Conservation (phyloP, 2,329 filamentous ascomycete genomes). For the Thielaviopsis musarum region DNA sequence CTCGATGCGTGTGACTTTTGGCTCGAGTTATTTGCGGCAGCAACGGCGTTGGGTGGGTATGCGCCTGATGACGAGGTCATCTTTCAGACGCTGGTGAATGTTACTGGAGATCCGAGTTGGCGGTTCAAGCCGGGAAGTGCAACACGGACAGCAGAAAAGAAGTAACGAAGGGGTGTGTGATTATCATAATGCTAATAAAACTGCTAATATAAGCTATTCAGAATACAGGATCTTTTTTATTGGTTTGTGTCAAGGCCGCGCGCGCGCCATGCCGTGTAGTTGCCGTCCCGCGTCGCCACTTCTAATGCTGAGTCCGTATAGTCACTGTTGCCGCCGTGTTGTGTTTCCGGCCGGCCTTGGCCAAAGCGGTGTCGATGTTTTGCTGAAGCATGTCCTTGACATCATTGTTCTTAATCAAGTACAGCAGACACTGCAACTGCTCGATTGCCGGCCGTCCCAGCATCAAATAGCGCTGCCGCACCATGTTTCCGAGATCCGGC, state of each 20-base stretch:
- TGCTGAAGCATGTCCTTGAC: neutral
- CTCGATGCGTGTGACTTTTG: slow-evolving; percentile 21
- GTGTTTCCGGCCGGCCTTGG: neutral
- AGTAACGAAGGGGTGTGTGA: neutral
- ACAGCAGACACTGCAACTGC: slow-evolving; percentile 6
- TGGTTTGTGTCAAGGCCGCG: neutral
- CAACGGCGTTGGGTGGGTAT: slow-evolving; percentile 20
- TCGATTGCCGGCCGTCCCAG: slow-evolving; percentile 4
- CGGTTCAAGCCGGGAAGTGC: neutral
- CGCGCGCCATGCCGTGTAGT: neutral
- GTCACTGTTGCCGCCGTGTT: neutral
- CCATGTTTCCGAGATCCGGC: slow-evolving; percentile 4
- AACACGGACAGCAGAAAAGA: neutral
- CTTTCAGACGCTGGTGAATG: slow-evolving; percentile 2
- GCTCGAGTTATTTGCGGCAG: slow-evolving; percentile 14
- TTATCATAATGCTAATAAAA: neutral
- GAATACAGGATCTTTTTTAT: neutral
- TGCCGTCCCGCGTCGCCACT: too few species aligned
- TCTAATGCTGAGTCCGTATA: neutral
- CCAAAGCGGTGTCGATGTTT: neutral
- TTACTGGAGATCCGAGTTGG: slow-evolving; percentile 3
- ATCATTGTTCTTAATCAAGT: slow-evolving; percentile 3
- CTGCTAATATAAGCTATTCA: neutral
- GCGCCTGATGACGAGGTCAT: slow-evolving; percentile 13
- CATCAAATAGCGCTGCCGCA: slow-evolving; percentile 4